Evolutionary conservation across 768 basidiomycete species (phyloP).

Genomic region (Tricholoma sp.): DNA sequence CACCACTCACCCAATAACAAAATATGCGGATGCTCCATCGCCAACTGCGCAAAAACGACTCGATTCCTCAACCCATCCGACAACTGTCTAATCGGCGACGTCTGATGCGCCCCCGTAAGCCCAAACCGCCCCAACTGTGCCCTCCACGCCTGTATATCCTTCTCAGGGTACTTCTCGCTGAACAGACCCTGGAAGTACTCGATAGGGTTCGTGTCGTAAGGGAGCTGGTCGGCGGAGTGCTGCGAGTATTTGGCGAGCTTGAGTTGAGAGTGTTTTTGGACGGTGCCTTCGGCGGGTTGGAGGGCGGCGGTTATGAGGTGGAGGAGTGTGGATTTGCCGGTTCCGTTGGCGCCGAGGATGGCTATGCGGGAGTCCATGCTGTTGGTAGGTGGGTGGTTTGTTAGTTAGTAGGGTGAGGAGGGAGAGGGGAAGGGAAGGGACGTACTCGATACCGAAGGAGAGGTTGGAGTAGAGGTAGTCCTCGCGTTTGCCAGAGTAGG

Average conservation of each 20-base stretch:
- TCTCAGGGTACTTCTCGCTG: constrained; percentile 82
- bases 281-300: constrained; percentile 77
- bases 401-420: constrained; percentile 14
- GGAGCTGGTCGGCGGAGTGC: constrained; percentile 97
- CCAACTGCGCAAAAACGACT: constrained; percentile 92
- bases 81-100: constrained; percentile 86
- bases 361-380: constrained; percentile 95
- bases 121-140: constrained; percentile 95
- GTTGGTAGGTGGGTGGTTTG: constrained; percentile 42
- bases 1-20: constrained; percentile 64
- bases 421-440: constrained; percentile 2
- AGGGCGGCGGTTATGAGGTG: constrained; percentile 83
- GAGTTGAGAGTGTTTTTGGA: constrained; percentile 83
- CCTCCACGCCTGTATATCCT: constrained; percentile 89
- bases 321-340: constrained; percentile 89
- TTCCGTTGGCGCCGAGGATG: constrained; percentile 94
- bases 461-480: constrained; percentile 87
- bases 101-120: constrained; percentile 90
- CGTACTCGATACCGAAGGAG: constrained; percentile 95
- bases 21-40: constrained; percentile 98
- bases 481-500: constrained; percentile 85
- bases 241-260: constrained; percentile 99
- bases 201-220: constrained; percentile 85
- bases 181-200: constrained; percentile 91
- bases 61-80: constrained; percentile 96